phyloP scores from a whole-genome alignment of 345 rosid species.

The Corchorus capsularis region DNA sequence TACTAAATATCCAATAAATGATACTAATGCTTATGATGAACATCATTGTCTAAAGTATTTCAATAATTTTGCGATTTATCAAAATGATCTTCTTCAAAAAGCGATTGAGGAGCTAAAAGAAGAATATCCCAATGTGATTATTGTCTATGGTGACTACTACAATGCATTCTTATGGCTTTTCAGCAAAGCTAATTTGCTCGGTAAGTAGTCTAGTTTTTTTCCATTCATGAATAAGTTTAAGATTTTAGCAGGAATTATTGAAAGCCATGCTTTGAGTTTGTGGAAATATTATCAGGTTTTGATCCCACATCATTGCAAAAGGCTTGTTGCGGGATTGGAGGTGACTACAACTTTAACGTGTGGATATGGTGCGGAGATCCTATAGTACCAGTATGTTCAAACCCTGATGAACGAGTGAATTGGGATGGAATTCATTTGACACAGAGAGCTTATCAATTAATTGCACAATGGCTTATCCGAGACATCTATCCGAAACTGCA shows the following conservation, averaged over 20 bases:
- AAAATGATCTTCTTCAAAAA: conserved; percentile 28
- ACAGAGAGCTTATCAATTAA: conserved; percentile 26
- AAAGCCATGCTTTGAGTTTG: background rate
- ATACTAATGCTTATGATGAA: background rate
- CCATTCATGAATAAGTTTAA: no score
- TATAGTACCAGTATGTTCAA: conserved; percentile 32
- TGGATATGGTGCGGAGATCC: conserved; percentile 29
- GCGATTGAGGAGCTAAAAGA: conserved; percentile 7
- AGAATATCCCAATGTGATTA: no score
- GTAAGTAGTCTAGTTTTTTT: background rate
- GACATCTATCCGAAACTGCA: no score
- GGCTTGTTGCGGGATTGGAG: conserved; percentile 37
- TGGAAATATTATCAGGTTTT: conserved; percentile 5
- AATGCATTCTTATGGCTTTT: no score
- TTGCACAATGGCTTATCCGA: conserved; percentile 27
- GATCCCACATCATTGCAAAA: conserved; percentile 24
- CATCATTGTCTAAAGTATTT: background rate
- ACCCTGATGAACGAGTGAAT: conserved; percentile 26
- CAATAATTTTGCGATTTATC: conserved; percentile 18
- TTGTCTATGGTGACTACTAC: no score
- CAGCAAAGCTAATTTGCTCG: no score
- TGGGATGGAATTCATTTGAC: conserved; percentile 47
- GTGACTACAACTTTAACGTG: conserved; percentile 22
- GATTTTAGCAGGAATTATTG: no score
- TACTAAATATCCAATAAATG: background rate